These are phyloP conservation scores for Schizochytrium sp. DNA, from an alignment of 108 stramenopile species.

Conservation along the genomic window DNA sequence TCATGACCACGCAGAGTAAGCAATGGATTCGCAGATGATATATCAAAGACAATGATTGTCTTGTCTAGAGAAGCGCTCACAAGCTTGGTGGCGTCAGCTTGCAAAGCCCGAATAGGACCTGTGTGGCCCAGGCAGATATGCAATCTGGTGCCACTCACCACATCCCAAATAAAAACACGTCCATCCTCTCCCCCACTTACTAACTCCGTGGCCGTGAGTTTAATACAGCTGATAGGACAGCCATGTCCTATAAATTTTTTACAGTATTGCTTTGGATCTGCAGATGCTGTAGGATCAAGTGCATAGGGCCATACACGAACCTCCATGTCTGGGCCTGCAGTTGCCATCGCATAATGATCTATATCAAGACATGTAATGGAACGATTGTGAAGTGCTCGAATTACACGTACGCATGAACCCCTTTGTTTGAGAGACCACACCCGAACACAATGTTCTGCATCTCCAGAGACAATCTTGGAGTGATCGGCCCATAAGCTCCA, in stretches of 20 bases:
- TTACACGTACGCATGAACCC: conserved; percentile 33
- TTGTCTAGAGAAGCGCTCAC: not conserved
- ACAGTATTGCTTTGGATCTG: not conserved
- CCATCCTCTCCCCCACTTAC: conserved; percentile 55
- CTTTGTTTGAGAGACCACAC: conserved; percentile 1
- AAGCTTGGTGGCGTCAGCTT: conserved; percentile 32
- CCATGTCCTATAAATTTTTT: conserved; percentile 6
- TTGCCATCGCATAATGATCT: conserved; percentile 17
- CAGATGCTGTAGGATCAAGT: not conserved
- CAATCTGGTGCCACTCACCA: not conserved
- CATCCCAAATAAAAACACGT: conserved; percentile 45
- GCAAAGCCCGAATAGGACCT: not conserved
- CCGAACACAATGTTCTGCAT: not conserved
- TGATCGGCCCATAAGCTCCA: conserved; percentile 49
- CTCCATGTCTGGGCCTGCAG: conserved; percentile 41
- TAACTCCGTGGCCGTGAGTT: conserved; percentile 27
- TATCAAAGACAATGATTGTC: conserved; percentile 23
- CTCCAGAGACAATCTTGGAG: conserved; percentile 13
- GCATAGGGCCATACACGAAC: conserved; percentile 44
- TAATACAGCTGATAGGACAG: conserved; percentile 39
- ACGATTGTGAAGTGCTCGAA: conserved; percentile 12
- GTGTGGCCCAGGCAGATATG: conserved; percentile 48
- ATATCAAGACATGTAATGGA: conserved; percentile 3
- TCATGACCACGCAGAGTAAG: conserved; percentile 58
- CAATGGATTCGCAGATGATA: not conserved